A percentile compares a stretch with the other conserved stretches of the same genome.
These are phyloP conservation scores for Pichia cactophila DNA, from an alignment of 1,139 yeast genomes.

Conservation along the genomic window DNA sequence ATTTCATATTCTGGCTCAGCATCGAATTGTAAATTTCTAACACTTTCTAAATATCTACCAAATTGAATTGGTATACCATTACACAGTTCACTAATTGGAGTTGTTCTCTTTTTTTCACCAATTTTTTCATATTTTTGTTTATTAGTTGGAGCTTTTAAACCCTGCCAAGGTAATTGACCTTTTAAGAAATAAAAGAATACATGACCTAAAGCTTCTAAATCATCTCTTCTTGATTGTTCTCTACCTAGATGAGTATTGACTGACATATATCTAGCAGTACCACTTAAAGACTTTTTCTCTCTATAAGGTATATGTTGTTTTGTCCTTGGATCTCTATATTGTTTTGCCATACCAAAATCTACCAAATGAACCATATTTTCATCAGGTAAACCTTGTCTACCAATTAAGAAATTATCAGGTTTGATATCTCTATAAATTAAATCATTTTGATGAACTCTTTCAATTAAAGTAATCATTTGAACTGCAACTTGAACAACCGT, in stretches of 20 bases:
- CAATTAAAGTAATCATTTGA: conserved; percentile 84
- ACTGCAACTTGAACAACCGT: conserved; percentile 87
- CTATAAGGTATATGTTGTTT: conserved; percentile 55
- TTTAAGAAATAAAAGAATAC: conserved; percentile 88
- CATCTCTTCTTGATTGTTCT: conserved; percentile 94
- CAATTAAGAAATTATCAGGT: conserved; percentile 90
- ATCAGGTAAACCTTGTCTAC: conserved; percentile 47
- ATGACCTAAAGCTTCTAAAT: conserved; percentile 90
- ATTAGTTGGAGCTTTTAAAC: conserved; percentile 95
- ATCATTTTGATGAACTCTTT: conserved; percentile 82
- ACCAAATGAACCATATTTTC: conserved; percentile 49
- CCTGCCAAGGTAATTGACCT: conserved; percentile 98
- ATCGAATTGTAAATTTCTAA: conserved; percentile 64
- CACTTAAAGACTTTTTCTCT: conserved; percentile 82
- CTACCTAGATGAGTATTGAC: conserved; percentile 95
- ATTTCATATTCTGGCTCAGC: conserved; percentile 75
- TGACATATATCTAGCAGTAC: conserved; percentile 97
- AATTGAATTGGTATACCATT: conserved; percentile 66
- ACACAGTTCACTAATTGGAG: conserved; percentile 62
- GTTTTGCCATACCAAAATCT: conserved; percentile 64
- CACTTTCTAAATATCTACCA: conserved; percentile 68
- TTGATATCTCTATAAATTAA: conserved; percentile 90
- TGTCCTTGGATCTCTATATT: conserved; percentile 54
- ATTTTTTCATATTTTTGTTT: conserved; percentile 94
- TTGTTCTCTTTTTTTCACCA: conserved; percentile 71